Conservation (phyloP, 495 filamentous ascomycete genomes). For the Penicillium goetzii region DNA sequence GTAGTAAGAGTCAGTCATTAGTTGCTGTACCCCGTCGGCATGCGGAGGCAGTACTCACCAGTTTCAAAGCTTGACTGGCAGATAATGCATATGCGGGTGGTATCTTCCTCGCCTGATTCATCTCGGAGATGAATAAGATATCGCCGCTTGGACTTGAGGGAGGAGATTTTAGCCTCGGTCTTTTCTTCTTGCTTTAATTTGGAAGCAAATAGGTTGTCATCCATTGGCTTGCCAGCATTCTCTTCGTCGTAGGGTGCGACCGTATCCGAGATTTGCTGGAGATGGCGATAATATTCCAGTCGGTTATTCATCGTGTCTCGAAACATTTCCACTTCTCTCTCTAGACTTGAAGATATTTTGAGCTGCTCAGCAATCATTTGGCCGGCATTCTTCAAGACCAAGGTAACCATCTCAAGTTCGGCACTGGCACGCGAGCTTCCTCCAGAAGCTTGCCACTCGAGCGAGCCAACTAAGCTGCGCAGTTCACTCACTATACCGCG, state of each 20-base stretch:
- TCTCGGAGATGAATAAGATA: slow-evolving; percentile 68
- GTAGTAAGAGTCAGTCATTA: slow-evolving; percentile 18
- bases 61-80: slow-evolving; percentile 72
- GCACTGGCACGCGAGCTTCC: slow-evolving; percentile 64
- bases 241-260: slow-evolving; percentile 72
- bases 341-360: slow-evolving; percentile 62
- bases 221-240: slow-evolving; percentile 49
- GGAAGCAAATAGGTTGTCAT: slow-evolving; percentile 37
- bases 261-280: slow-evolving; percentile 86
- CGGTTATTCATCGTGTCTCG: slow-evolving; percentile 77
- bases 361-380: slow-evolving; percentile 64
- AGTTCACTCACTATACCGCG: slow-evolving; percentile 70
- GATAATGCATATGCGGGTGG: slow-evolving; percentile 72
- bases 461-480: slow-evolving; percentile 60
- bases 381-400: slow-evolving; percentile 60
- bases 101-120: slow-evolving; percentile 60
- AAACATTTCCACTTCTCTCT: slow-evolving; percentile 77
- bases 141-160: slow-evolving; percentile 67
- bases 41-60: slow-evolving; percentile 50
- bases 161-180: slow-evolving; percentile 57
- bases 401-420: slow-evolving; percentile 65
- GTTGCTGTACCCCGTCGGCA: background rate
- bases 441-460: slow-evolving; percentile 62
- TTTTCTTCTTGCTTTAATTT: slow-evolving; percentile 51
- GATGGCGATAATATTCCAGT: slow-evolving; percentile 83